Evolutionary conservation across 345 rosid species (phyloP).

Genomic region (Camelina neglecta): DNA sequence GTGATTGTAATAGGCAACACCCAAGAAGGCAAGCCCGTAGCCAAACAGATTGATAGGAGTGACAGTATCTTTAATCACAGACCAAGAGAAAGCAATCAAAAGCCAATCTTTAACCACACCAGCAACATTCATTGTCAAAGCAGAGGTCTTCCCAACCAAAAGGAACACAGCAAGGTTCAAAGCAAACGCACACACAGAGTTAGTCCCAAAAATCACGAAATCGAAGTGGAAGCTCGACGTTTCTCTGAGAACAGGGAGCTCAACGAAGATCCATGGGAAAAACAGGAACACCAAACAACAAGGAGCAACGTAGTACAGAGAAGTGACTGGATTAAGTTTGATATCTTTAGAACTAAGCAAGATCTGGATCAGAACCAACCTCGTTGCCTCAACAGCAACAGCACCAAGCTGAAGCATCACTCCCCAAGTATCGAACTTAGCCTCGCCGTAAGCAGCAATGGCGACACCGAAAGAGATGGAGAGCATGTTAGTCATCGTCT

Average conservation of each 20-base stretch:
- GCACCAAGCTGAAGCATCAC: slow-evolving; percentile 89
- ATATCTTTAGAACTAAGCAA: slow-evolving; percentile 87
- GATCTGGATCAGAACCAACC: slow-evolving; percentile 91
- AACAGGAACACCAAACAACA: slow-evolving; percentile 80
- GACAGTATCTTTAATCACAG: slow-evolving; percentile 93
- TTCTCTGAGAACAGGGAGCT: slow-evolving; percentile 68
- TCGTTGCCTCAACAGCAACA: slow-evolving; percentile 88
- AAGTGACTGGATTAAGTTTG: slow-evolving; percentile 81
- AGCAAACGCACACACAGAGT: slow-evolving; percentile 88
- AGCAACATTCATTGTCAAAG: slow-evolving; percentile 97
- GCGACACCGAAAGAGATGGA: slow-evolving; percentile 94
- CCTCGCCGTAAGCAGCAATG: slow-evolving; percentile 92
- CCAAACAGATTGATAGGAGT: slow-evolving; percentile 87
- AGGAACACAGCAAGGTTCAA: slow-evolving; percentile 93
- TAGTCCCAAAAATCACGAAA: slow-evolving; percentile 86
- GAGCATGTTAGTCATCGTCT: slow-evolving; percentile 86
- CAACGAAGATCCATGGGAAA: slow-evolving; percentile 94
- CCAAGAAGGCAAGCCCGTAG: slow-evolving; percentile 86
- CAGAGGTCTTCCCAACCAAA: slow-evolving; percentile 95
- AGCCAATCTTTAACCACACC: slow-evolving; percentile 98
- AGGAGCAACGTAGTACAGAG: slow-evolving; percentile 85
- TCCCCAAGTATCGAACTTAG: slow-evolving; percentile 90
- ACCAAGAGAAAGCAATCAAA: slow-evolving; percentile 96
- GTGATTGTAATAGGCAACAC: slow-evolving; percentile 92
- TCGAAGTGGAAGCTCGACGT: slow-evolving; percentile 89